A percentile compares a stretch with the other conserved stretches of the same genome.
Evolutionary conservation across 441 rosid genomes (phyloP).

Genomic region (Heliophila coronopifolia): DNA sequence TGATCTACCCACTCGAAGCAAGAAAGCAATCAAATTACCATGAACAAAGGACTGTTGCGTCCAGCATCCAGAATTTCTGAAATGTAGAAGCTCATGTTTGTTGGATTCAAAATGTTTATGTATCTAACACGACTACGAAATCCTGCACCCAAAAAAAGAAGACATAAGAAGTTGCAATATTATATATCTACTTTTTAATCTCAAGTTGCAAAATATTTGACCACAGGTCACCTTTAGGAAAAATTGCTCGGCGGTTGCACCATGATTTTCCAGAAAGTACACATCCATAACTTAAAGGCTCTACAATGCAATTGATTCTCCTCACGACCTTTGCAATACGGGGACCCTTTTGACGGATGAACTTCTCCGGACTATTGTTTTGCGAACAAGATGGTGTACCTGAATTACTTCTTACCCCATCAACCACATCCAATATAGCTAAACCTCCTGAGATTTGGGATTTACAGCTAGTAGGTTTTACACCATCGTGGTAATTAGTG

Average conservation of each 20-base stretch:
- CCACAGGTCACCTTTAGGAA: conserved; percentile 66
- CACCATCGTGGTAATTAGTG: conserved; percentile 23
- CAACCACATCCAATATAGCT: conserved; percentile 34
- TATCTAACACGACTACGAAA: conserved; percentile 85
- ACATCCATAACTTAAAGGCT: conserved; percentile 68
- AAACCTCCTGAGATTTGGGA: conserved; percentile 41
- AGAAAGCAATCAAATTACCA: conserved; percentile 63
- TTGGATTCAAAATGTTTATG: conserved; percentile 74
- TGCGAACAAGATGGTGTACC: conserved; percentile 60
- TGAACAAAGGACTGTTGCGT: conserved; percentile 65
- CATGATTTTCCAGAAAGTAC: conserved; percentile 81
- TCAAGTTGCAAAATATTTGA: neutral
- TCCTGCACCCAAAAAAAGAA: conserved; percentile 54
- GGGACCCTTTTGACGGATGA: conserved; percentile 89
- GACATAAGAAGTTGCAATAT: neutral
- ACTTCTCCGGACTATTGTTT: conserved; percentile 59
- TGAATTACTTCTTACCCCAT: conserved; percentile 34
- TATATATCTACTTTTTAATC: conserved; percentile 2
- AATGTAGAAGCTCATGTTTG: conserved; percentile 61
- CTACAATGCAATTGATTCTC: conserved; percentile 92
- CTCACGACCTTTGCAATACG: conserved; percentile 98
- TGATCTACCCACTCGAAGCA: too few relatives aligned
- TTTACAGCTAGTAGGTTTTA: conserved; percentile 33
- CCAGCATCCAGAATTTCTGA: conserved; percentile 92
- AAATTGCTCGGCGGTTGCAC: conserved; percentile 84